Conservation (phyloP, 106 monocot species). For the Iris macrosiphon region DNA sequence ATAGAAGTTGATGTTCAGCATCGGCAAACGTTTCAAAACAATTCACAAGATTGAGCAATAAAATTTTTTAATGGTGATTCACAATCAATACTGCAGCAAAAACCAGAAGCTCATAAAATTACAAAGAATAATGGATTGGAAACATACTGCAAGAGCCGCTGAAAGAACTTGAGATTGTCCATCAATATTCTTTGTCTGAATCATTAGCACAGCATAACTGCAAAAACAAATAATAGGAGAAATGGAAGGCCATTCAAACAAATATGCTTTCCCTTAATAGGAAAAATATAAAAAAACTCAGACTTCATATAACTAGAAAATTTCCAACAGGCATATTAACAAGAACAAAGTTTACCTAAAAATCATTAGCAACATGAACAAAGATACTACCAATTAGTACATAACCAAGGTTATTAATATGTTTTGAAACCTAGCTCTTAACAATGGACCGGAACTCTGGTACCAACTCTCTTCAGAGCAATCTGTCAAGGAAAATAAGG, state of each 20-base stretch:
- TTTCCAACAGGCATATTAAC: background rate
- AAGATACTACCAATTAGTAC: too few species aligned
- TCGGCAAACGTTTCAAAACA: background rate
- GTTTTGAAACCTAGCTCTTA: too few species aligned
- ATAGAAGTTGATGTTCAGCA: too few species aligned
- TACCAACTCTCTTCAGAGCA: too few species aligned
- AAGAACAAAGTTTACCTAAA: background rate
- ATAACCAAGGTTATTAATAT: too few species aligned
- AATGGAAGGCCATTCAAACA: background rate
- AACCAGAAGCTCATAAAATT: background rate
- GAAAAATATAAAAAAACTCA: background rate
- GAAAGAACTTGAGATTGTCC: slow-evolving; percentile 83
- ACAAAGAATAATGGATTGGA: background rate
- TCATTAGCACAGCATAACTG: slow-evolving; percentile 76
- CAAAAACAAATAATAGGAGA: slow-evolving; percentile 5
- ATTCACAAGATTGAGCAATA: background rate
- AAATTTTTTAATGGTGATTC: too few species aligned
- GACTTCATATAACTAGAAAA: background rate
- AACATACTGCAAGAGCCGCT: slow-evolving; percentile 73
- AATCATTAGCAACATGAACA: too few species aligned
- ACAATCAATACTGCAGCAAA: too few species aligned
- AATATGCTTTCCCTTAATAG: background rate
- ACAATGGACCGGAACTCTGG: too few species aligned
- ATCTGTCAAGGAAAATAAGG: too few species aligned
- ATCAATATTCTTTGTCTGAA: slow-evolving; percentile 60